Evolutionary conservation across 2,329 filamentous ascomycete genomes (phyloP).

Genomic region (Aspergillus spinulosporus): DNA sequence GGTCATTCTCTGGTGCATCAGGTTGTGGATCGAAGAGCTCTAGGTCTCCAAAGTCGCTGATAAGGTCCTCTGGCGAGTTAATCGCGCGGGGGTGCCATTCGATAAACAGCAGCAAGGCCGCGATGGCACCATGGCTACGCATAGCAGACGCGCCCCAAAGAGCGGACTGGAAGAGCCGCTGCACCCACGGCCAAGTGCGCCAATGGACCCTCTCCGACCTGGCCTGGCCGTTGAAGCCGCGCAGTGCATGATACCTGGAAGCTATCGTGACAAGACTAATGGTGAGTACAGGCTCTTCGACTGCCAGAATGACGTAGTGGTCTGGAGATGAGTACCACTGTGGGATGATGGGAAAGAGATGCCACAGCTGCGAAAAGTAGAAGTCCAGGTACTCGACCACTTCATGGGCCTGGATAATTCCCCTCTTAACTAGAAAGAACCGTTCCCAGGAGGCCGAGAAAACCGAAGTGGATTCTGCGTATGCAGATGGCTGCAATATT

Average conservation of each 20-base stretch:
- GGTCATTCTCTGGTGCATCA: neutral
- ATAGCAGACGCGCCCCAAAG: constrained; percentile 10
- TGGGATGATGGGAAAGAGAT: constrained; percentile 3
- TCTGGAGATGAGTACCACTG: neutral
- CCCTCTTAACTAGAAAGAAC: constrained; percentile 7
- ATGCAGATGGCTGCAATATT: too few species aligned
- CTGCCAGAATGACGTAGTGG: neutral
- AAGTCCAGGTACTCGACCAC: constrained; percentile 6
- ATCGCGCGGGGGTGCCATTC: constrained; percentile 10
- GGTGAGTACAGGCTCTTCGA: constrained; percentile 4
- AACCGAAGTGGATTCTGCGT: too few species aligned
- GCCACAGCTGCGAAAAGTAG: constrained; percentile 8
- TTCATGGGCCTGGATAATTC: neutral
- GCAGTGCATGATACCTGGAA: constrained; percentile 5
- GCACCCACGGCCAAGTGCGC: constrained; percentile 11
- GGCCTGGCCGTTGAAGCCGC: neutral
- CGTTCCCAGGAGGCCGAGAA: too few species aligned
- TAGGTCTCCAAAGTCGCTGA: neutral
- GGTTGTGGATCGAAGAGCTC: constrained; percentile 10
- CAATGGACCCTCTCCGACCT: constrained; percentile 8
- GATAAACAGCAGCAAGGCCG: constrained; percentile 6
- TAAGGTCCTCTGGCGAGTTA: constrained; percentile 9
- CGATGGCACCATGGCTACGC: constrained; percentile 3
- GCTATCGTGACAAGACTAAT: constrained; percentile 1
- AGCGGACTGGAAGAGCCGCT: constrained; percentile 6